phyloP scores from a whole-genome alignment of 192 early-diverging fungal genomes.

The Coemansia sp. region DNA sequence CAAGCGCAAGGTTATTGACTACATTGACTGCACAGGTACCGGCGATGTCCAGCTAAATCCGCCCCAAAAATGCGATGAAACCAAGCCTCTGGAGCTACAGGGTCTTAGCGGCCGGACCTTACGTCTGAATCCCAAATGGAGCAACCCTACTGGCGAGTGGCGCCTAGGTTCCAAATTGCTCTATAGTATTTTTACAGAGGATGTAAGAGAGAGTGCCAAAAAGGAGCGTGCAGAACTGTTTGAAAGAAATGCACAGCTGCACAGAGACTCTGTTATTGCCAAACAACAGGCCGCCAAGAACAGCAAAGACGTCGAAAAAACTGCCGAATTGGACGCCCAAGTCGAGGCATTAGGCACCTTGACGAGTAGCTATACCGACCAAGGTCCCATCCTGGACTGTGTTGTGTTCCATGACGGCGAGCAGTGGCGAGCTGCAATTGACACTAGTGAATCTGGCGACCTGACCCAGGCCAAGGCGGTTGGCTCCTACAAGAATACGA shows the following conservation, averaged over 20 bases:
- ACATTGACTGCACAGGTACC: constrained; percentile 92
- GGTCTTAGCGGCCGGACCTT: constrained; percentile 77
- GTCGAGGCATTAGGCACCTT: constrained; percentile 61
- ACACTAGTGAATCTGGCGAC: constrained; percentile 74
- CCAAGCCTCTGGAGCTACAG: constrained; percentile 50
- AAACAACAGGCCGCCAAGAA: constrained; percentile 37
- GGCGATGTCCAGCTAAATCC: constrained; percentile 65
- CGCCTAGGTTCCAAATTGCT: constrained; percentile 77
- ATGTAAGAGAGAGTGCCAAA: constrained; percentile 41
- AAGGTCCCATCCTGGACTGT: constrained; percentile 73
- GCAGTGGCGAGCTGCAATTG: constrained; percentile 82
- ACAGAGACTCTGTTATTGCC: constrained; percentile 16
- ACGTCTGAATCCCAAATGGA: constrained; percentile 65
- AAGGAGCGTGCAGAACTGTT: constrained; percentile 50
- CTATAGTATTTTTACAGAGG: constrained; percentile 69
- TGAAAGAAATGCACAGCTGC: constrained; percentile 19
- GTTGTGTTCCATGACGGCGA: constrained; percentile 86
- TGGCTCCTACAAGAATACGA: constrained; percentile 71
- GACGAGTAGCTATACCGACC: constrained; percentile 65
- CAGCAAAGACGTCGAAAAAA: constrained; percentile 40
- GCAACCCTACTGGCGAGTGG: constrained; percentile 79
- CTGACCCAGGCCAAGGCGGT: constrained; percentile 59
- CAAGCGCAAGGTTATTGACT: constrained; percentile 85
- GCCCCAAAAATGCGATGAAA: constrained; percentile 42
- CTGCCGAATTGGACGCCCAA: constrained; percentile 48